These are phyloP conservation scores for Beauveria scarabaeidicola DNA, from an alignment of 2,329 filamentous ascomycete species.

Conservation along the genomic window DNA sequence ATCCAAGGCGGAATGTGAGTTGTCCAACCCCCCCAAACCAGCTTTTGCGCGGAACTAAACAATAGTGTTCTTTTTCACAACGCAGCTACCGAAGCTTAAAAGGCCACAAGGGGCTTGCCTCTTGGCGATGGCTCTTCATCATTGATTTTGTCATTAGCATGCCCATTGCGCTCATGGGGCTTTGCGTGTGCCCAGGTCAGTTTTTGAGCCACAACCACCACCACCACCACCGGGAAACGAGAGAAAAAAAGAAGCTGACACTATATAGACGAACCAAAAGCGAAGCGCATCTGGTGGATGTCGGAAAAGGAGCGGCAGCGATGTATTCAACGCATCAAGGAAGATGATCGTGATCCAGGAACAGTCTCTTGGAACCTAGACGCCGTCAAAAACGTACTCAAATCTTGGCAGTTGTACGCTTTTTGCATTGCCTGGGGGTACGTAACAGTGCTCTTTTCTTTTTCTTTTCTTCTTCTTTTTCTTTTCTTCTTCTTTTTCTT, in stretches of 20 bases:
- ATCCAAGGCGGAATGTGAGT: conserved; percentile 23
- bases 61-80: background rate
- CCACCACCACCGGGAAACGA: background rate
- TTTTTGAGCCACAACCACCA: background rate
- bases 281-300: conserved; percentile 10
- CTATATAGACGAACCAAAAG: conserved; percentile 6
- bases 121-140: conserved; percentile 31
- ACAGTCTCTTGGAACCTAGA: background rate
- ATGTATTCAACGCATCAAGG: conserved; percentile 2
- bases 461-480: too few species aligned
- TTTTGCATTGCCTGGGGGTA: background rate
- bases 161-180: conserved; percentile 22
- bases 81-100: conserved; percentile 21
- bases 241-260: background rate
- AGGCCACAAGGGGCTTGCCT: conserved; percentile 23
- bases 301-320: conserved; percentile 1
- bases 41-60: background rate
- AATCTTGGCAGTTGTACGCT: background rate
- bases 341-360: conserved; percentile 3
- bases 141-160: conserved; percentile 28
- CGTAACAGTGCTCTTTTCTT: background rate
- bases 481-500: too few species aligned
- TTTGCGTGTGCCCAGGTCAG: conserved; percentile 5
- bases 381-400: background rate
- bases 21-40: background rate